These are phyloP conservation scores for Fagus crenata DNA, from an alignment of 306 rosid species.

Conservation along the genomic window DNA sequence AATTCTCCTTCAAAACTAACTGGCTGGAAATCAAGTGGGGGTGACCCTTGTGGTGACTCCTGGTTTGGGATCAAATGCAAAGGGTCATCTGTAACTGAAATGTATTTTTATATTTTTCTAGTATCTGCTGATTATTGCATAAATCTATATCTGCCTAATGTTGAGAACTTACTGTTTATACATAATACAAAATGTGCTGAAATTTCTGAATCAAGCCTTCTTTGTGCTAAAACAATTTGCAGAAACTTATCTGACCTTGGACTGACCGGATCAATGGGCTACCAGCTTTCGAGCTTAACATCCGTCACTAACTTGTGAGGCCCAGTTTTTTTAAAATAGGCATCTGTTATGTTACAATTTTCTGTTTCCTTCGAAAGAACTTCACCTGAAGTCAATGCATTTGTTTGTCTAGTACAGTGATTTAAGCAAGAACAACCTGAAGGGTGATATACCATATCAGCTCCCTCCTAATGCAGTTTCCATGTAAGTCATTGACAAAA, in stretches of 20 bases:
- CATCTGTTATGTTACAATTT: neutral
- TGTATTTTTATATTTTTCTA: conserved; percentile 37
- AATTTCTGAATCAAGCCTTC: conserved; percentile 5
- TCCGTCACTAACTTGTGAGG: conserved; percentile 82
- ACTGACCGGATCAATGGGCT: conserved; percentile 75
- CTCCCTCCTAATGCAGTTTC: conserved; percentile 74
- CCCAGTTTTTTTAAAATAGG: conserved; percentile 32
- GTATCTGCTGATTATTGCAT: neutral
- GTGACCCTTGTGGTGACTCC: conserved; percentile 86
- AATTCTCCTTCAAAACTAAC: conserved; percentile 58
- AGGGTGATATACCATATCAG: conserved; percentile 80
- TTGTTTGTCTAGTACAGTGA: conserved; percentile 89
- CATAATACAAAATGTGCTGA: neutral
- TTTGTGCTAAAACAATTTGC: conserved; percentile 27
- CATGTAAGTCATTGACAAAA: conserved; percentile 52
- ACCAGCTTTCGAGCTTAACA: conserved; percentile 69
- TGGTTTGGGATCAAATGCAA: conserved; percentile 85
- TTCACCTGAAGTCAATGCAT: conserved; percentile 44
- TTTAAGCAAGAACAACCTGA: conserved; percentile 80
- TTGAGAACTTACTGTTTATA: neutral
- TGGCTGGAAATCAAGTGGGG: conserved; percentile 76
- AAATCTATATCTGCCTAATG: neutral
- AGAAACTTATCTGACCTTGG: conserved; percentile 64
- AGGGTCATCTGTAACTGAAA: conserved; percentile 81
- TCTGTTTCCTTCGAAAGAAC: conserved; percentile 10